Base-by-base conservation (phyloP, 176 grass and related monocot species). In the Ampelocalamus luodianensis region DNA sequence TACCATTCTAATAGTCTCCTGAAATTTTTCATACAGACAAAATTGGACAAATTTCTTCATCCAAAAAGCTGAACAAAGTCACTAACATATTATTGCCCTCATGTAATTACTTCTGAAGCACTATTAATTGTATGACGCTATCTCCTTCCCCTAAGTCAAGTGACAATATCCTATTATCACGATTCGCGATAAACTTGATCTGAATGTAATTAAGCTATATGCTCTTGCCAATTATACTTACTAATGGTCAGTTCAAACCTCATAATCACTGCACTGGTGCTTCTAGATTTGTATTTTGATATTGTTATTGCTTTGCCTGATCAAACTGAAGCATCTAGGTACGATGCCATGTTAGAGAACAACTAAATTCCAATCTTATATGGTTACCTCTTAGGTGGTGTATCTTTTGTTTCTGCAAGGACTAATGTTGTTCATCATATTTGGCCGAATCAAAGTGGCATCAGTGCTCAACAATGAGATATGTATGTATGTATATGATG, bases 61-160 rank as follows among this genome's bases (percentile, higher is more conserved):
- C 68, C 34, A 38, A 70, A 71, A 61, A 48, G 68, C 26, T 78
- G 26, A 85, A 71, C 17, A 62, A 62, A 14, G n/a, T 16, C 69
- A 72, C 45, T 76, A 55, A 49, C 37, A 59, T 59, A 68, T 46
- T 68, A 9, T 29, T 43, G 0, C 26, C 64, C 56, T n/a, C 32
- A 17, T 65, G 6, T 79, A 50, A 56, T 29, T 14, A 16, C n/a
- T 81, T 55, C 15, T 54, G 40, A 51, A 72, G 44, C 53, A 79
- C 40, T 63, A 46, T 27, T 4, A 26, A 50, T 13, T 72, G 14
- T 54, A 72, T 40, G 77, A 4, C 45, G 20, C 65, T 39, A 40
- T 23, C n/a, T 79, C 22, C 59, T 39, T 38, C 24, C 22, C 17
- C 71, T 32, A 58, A 60, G 68, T 55, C 7, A 72, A 45, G 23